Base-by-base conservation (phyloP, 2,329 filamentous ascomycete genomes). In the Phialemonium atrogriseum region DNA sequence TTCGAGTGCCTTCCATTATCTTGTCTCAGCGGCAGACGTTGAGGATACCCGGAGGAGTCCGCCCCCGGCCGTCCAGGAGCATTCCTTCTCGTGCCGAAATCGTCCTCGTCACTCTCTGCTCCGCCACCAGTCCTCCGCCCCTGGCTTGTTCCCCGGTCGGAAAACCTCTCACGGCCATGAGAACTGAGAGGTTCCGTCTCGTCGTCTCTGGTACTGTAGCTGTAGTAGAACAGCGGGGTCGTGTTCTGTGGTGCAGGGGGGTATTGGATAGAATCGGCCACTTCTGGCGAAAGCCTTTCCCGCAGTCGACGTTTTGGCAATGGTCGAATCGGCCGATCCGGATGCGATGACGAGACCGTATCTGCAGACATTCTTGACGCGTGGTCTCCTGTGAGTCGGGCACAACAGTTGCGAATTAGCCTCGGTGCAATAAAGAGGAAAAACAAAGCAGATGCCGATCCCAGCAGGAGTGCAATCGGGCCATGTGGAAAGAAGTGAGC, bases 311-410 rank as follows among this genome's bases (percentile, higher is more conserved):
- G 82, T 60, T 84, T 91, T 25, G 91, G 91, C 38, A 98, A 66
- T 35, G 91, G 91, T 52, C 87, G 81, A 54, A 98, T 98, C 39
- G 89, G 83, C 58, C 91, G 80, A 54, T 94, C 84, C 44, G 86
- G 86, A 54, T 84, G 94, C 49, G 85, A 68, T 37, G 83, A 77
- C 38, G 86, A 91, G 42, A 78, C 70, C 37, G 82, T 81, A 66
- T 94, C 86, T 43, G 77, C 66, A 50, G 74, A 76, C 73, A 80
- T 79, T 36, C 55, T 70, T 24, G 42, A 28, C 25, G 33, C 32
- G 49, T 57, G 56, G 47, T 56, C 57, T 56, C 55, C 51, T 54
- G 19, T 22, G n/a, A n/a, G n/a, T n/a, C 21, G 17, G 21, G 27
- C 27, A 10, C 33, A 31, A 32, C 42, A 41, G 37, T 46, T 47